Conservation (phyloP, 129 eudicot genomes). For the Lactuca sativa region DNA sequence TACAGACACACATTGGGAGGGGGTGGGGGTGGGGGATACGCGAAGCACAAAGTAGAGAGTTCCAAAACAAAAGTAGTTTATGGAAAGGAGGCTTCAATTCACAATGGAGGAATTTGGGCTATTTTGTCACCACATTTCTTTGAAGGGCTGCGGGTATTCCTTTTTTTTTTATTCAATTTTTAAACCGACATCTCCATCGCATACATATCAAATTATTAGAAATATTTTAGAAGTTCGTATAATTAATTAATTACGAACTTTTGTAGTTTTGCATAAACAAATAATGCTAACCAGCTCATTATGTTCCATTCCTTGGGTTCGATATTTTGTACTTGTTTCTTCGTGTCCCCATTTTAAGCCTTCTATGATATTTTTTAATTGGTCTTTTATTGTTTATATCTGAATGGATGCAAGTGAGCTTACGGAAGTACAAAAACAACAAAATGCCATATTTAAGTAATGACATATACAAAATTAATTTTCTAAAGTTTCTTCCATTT, state of each 20-base stretch:
- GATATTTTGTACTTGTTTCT: slow-evolving; percentile 19
- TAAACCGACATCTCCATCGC: neutral
- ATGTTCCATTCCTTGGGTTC: slow-evolving; percentile 18
- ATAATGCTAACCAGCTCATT: slow-evolving; percentile 33
- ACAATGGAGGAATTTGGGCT: slow-evolving; percentile 21
- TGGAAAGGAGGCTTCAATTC: slow-evolving; percentile 34
- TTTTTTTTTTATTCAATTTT: neutral
- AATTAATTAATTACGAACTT: slow-evolving; percentile 15
- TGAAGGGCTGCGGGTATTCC: neutral
- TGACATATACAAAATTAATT: too few relatives aligned
- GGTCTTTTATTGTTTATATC: too few relatives aligned
- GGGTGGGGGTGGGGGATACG: slow-evolving; percentile 9
- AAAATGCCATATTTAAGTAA: too few relatives aligned
- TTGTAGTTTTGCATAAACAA: slow-evolving; percentile 17
- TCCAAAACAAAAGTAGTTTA: slow-evolving; percentile 36
- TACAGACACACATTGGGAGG: neutral
- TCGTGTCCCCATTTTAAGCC: too few relatives aligned
- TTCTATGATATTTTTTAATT: too few relatives aligned
- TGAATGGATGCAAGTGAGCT: too few relatives aligned
- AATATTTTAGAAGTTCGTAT: neutral
- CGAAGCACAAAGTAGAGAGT: slow-evolving; percentile 37
- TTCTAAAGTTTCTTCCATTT: too few relatives aligned
- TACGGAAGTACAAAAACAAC: too few relatives aligned
- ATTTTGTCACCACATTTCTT: neutral
- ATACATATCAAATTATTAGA: neutral